These are phyloP conservation scores for Didymella sp. DNA, from an alignment of 2,329 filamentous ascomycete genomes.

Conservation along the genomic window DNA sequence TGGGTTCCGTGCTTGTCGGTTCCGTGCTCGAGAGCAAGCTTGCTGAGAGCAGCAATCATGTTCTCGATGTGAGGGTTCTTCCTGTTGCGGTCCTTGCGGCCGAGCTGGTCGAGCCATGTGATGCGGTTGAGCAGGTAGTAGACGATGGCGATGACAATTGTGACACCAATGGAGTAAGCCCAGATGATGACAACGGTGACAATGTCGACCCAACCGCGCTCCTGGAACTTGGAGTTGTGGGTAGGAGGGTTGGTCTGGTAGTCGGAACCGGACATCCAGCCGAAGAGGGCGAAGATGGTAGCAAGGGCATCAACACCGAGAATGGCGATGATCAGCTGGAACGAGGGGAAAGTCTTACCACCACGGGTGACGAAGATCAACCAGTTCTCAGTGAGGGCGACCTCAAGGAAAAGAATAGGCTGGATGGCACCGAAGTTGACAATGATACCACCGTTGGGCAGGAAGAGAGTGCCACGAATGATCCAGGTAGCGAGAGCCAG, in stretches of 20 bases:
- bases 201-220: constrained; percentile 64
- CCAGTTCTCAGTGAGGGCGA: constrained; percentile 62
- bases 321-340: constrained; percentile 75
- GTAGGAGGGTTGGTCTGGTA: constrained; percentile 54
- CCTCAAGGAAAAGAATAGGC: constrained; percentile 67
- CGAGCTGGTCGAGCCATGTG: constrained; percentile 66
- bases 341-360: constrained; percentile 75
- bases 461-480: constrained; percentile 72
- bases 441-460: constrained; percentile 73
- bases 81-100: constrained; percentile 66
- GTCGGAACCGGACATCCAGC: constrained; percentile 69
- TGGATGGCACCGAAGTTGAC: constrained; percentile 77
- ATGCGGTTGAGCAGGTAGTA: constrained; percentile 69
- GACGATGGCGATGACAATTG: constrained; percentile 69
- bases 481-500: constrained; percentile 77
- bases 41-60: constrained; percentile 69
- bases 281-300: constrained; percentile 77
- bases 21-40: constrained; percentile 68
- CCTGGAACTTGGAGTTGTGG: constrained; percentile 49
- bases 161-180: constrained; percentile 71
- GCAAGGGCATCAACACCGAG: constrained; percentile 73
- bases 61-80: constrained; percentile 72
- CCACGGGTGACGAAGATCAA: constrained; percentile 64
- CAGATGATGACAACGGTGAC: constrained; percentile 71
- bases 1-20: constrained; percentile 56